These are phyloP conservation scores for Millerozyma acaciae DNA, from an alignment of 805 yeast genomes.

Conservation along the genomic window DNA sequence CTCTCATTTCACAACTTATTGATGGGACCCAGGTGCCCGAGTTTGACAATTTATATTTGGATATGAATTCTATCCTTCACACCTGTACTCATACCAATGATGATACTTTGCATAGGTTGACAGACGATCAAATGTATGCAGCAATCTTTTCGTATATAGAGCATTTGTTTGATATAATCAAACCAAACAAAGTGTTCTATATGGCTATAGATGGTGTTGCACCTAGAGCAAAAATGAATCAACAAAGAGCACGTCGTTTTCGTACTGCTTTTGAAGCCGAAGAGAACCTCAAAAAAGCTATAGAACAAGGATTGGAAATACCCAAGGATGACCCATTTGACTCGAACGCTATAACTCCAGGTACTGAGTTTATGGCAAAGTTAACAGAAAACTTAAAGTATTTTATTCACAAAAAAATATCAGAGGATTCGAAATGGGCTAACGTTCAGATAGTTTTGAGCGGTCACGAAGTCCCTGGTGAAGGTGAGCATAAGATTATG, in stretches of 20 bases:
- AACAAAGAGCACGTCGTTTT: constrained; percentile 93
- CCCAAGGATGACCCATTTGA: constrained; percentile 88
- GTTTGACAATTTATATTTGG: constrained; percentile 90
- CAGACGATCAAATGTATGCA: constrained; percentile 89
- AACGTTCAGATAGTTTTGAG: constrained; percentile 70
- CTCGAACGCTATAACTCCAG: constrained; percentile 91
- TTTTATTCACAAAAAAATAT: constrained; percentile 81
- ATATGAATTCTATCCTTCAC: constrained; percentile 95
- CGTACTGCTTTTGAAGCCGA: constrained; percentile 93
- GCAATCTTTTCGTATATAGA: constrained; percentile 94
- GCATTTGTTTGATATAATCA: constrained; percentile 81
- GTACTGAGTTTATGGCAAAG: constrained; percentile 93
- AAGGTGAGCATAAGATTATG: constrained; percentile 98
- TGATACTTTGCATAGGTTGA: constrained; percentile 56
- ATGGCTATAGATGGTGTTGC: constrained; percentile 99
- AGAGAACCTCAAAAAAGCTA: constrained; percentile 67
- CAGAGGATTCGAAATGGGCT: constrained; percentile 86
- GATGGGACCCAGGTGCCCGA: constrained; percentile 78
- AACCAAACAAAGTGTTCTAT: constrained; percentile 80
- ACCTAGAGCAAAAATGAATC: constrained; percentile 98
- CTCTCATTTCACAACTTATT: constrained; percentile 81
- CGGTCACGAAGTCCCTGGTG: constrained; percentile 97
- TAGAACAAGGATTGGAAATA: constrained; percentile 64
- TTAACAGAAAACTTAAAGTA: constrained; percentile 78
- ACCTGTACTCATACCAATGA: constrained; percentile 87